Conservation (phyloP, 139 green algal genomes). For the Chlorella sp. region DNA sequence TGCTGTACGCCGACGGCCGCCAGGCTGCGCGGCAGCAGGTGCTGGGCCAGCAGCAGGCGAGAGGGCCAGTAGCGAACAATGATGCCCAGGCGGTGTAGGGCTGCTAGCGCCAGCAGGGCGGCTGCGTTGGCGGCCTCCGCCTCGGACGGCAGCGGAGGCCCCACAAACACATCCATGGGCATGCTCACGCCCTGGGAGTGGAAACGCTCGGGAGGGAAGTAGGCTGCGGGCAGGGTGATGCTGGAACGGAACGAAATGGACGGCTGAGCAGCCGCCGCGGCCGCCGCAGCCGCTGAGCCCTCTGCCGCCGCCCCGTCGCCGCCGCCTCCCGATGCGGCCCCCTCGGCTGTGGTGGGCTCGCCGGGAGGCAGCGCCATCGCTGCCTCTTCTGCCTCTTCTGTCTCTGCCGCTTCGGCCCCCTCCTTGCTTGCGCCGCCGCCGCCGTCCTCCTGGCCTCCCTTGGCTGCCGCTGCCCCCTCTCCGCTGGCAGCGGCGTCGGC, state of each 20-base stretch:
- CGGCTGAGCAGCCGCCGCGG: neutral
- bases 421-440: neutral
- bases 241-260: slow-evolving; percentile 16
- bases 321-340: too few species aligned
- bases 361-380: neutral
- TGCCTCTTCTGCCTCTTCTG: neutral
- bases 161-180: slow-evolving; percentile 27
- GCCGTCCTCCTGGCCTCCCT: neutral
- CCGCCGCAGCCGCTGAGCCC: neutral
- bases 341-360: too few species aligned
- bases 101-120: slow-evolving; percentile 26
- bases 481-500: neutral
- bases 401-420: neutral
- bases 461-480: neutral
- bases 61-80: slow-evolving; percentile 46
- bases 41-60: slow-evolving; percentile 39
- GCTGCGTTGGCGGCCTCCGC: slow-evolving; percentile 23
- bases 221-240: slow-evolving; percentile 23
- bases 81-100: slow-evolving; percentile 28
- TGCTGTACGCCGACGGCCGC: neutral
- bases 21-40: slow-evolving; percentile 23
- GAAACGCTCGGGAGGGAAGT: slow-evolving; percentile 29
- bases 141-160: slow-evolving; percentile 11
- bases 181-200: neutral
- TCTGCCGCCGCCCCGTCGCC: too few species aligned